These are phyloP conservation scores for Cytospora paraplurivora DNA, from an alignment of 2,329 filamentous ascomycete species.

Conservation along the genomic window DNA sequence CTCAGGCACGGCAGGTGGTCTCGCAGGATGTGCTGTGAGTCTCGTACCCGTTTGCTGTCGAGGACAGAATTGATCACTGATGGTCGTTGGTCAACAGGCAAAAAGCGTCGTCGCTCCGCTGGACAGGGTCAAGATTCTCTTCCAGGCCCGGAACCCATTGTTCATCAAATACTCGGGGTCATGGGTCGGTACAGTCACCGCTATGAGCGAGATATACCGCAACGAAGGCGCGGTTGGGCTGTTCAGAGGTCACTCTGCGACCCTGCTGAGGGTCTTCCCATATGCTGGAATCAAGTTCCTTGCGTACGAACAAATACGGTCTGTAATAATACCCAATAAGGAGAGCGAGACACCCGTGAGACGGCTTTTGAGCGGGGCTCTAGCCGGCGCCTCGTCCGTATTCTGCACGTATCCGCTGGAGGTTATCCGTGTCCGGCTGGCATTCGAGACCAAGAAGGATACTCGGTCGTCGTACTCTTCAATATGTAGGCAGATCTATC, in stretches of 20 bases:
- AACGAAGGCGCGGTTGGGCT: constrained; percentile 75
- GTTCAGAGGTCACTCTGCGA: constrained; percentile 93
- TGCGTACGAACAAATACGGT: constrained; percentile 93
- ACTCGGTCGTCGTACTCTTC: constrained; percentile 69
- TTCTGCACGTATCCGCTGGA: constrained; percentile 97
- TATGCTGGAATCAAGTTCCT: constrained; percentile 98
- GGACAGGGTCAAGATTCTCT: constrained; percentile 97
- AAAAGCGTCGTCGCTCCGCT: constrained; percentile 96
- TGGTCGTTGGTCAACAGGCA: constrained; percentile 56
- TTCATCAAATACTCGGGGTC: constrained; percentile 91
- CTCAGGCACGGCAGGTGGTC: constrained; percentile 81
- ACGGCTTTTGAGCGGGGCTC: constrained; percentile 70
- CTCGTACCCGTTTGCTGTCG: not conserved
- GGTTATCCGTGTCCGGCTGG: constrained; percentile 86
- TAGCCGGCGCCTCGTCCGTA: constrained; percentile 85
- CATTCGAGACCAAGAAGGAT: constrained; percentile 86
- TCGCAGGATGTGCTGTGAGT: constrained; percentile 89
- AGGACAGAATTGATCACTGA: constrained; percentile 26
- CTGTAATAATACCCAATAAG: constrained; percentile 69
- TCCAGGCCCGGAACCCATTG: constrained; percentile 91
- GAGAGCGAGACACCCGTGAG: constrained; percentile 79
- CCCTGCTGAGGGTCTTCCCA: constrained; percentile 90
- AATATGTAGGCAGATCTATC: constrained; percentile 86
- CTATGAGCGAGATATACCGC: constrained; percentile 80
- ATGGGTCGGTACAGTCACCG: constrained; percentile 80